Evolutionary conservation across 768 basidiomycete genomes (phyloP).

Genomic region (Trametes sanguinea): DNA sequence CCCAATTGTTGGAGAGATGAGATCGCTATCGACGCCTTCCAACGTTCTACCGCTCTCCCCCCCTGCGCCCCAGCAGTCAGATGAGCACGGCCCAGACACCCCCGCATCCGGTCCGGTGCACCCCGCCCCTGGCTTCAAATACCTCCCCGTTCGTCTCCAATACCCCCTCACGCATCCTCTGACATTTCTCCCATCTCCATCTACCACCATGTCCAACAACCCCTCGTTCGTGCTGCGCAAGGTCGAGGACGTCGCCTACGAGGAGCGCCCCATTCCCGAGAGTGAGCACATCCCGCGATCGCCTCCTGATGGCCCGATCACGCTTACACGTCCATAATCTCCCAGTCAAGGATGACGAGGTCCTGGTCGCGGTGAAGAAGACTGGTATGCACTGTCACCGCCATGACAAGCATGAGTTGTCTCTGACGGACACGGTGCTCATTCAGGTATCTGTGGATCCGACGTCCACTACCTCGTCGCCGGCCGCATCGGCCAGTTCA

Average conservation of each 20-base stretch:
- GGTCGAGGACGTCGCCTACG: slow-evolving; percentile 69
- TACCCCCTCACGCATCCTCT: neutral
- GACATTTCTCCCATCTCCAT: slow-evolving; percentile 8
- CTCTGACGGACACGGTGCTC: slow-evolving; percentile 5
- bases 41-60: slow-evolving; percentile 10
- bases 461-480: slow-evolving; percentile 85
- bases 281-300: slow-evolving; percentile 37
- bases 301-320: neutral
- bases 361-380: slow-evolving; percentile 89
- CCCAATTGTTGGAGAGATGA: neutral
- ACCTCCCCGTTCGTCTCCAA: slow-evolving; percentile 7
- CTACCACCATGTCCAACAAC: slow-evolving; percentile 63
- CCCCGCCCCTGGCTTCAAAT: slow-evolving; percentile 19
- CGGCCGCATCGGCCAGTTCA: slow-evolving; percentile 78
- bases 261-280: slow-evolving; percentile 74
- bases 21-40: slow-evolving; percentile 21
- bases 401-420: neutral
- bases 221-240: slow-evolving; percentile 76
- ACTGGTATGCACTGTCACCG: slow-evolving; percentile 59
- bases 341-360: slow-evolving; percentile 70
- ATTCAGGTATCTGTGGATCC: slow-evolving; percentile 84
- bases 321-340: neutral
- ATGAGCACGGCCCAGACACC: slow-evolving; percentile 24
- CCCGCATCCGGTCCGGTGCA: slow-evolving; percentile 23
- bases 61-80: slow-evolving; percentile 10